Percentiles rank a stretch among this genome's conserved stretches.
Conservation (phyloP, 805 yeast genomes). For the Saturnispora ahearnii region DNA sequence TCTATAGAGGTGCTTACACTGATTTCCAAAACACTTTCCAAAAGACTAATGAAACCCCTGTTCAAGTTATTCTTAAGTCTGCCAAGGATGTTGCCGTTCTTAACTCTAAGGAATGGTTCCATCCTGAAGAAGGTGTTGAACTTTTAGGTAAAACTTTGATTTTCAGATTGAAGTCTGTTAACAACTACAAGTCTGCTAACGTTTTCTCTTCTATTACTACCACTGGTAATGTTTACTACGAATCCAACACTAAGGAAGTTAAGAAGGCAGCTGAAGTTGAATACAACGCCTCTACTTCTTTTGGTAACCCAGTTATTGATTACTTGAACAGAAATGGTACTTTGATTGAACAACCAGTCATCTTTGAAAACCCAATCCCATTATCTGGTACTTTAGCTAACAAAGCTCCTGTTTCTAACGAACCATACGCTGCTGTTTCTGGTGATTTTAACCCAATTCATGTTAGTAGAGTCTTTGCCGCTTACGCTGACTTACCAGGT, state of each 20-base stretch:
- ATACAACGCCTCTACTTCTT: slow-evolving; percentile 86
- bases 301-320: slow-evolving; percentile 96
- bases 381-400: slow-evolving; percentile 55
- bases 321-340: slow-evolving; percentile 87
- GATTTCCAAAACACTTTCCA: slow-evolving; percentile 92
- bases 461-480: slow-evolving; percentile 89
- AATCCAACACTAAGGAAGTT: slow-evolving; percentile 86
- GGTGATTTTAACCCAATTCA: slow-evolving; percentile 99
- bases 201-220: slow-evolving; percentile 77
- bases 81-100: slow-evolving; percentile 89
- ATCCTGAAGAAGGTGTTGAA: slow-evolving; percentile 61
- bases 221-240: slow-evolving; percentile 75
- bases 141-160: slow-evolving; percentile 73
- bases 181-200: slow-evolving; percentile 66
- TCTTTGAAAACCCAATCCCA: slow-evolving; percentile 86
- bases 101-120: slow-evolving; percentile 97
- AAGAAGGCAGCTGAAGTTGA: slow-evolving; percentile 70
- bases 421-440: slow-evolving; percentile 92
- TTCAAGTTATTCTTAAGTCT: slow-evolving; percentile 60
- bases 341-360: slow-evolving; percentile 87
- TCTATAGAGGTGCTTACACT: slow-evolving; percentile 85
- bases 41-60: slow-evolving; percentile 79
- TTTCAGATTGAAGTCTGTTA: slow-evolving; percentile 81
- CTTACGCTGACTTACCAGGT: slow-evolving; percentile 90
- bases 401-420: slow-evolving; percentile 92